Evolutionary conservation across 73 alveolate genomes (phyloP), one percentile per base, ranked within the genome.

Genomic region (Blepharisma stoltei): DNA sequence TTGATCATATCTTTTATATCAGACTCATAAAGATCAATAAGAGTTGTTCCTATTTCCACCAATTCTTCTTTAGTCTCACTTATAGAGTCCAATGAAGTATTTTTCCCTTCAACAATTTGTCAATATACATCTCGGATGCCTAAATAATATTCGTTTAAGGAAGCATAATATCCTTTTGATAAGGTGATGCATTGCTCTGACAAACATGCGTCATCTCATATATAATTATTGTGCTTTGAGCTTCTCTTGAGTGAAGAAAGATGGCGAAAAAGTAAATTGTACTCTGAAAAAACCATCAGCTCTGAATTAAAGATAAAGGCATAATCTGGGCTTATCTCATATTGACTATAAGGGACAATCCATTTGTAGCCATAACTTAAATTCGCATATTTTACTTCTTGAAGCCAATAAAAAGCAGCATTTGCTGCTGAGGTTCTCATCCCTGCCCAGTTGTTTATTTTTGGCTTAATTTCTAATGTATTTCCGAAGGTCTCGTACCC

Each of bases 321-420:
- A 14, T 1, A 20, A 11, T 4, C 66, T 1, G 66, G 66, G 4
- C 3, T 14, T 52, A 52, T 20, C n/a, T 11, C n/a, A 52, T 14
- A 14, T 20, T 20, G n/a, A 52, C 4, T 14, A 14, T 52, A 11
- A 52, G 66, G 66, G n/a, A 20, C 23, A 14, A 14, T 11, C 6
- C 0, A 52, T 52, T 14, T 0, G 23, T 52, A 52, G 23, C 27
- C n/a, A 4, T 14, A 52, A 14, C 27, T 14, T 52, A 20, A 52
- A 52, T 52, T 52, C 66, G 0, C 66, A 4, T 52, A 52, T 52
- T 52, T 52, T 14, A 52, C 27, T 52, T 52, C 66, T 52, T 52
- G 66, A 52, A 52, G 66, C 66, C 66, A 52, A 52, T 14, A 52
- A 52, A 52, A 52, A 52, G 66, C 66, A 14, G 66, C 66, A 52